A percentile compares a stretch with the other conserved stretches of the same genome.
phyloP scores from a whole-genome alignment of 352 stramenopile genomes.

The Globisporangium irregulare region DNA sequence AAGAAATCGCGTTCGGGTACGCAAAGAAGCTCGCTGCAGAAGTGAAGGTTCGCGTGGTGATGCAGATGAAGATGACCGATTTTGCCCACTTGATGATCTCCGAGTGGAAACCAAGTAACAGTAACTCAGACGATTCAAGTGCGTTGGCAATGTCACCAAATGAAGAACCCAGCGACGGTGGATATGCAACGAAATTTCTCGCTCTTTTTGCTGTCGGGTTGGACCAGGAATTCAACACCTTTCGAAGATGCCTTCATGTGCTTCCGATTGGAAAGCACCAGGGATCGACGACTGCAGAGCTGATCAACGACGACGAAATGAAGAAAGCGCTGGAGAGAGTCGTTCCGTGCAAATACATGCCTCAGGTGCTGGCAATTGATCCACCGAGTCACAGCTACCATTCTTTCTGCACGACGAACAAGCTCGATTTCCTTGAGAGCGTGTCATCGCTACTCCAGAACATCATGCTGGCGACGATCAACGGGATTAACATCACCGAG shows the following conservation, averaged over 20 bases:
- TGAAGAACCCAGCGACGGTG: not conserved
- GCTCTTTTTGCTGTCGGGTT: slow-evolving; percentile 58
- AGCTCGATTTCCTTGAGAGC: slow-evolving; percentile 54
- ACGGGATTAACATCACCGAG: slow-evolving; percentile 32
- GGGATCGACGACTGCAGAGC: slow-evolving; percentile 19
- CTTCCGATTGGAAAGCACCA: slow-evolving; percentile 23
- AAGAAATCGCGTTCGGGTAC: slow-evolving; percentile 43
- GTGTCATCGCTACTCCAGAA: slow-evolving; percentile 55
- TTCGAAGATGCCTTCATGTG: slow-evolving; percentile 60
- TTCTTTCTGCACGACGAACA: slow-evolving; percentile 35
- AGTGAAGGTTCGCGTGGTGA: slow-evolving; percentile 37
- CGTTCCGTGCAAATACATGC: slow-evolving; percentile 41
- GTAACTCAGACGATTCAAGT: not conserved
- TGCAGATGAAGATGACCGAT: slow-evolving; percentile 60
- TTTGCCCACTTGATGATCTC: slow-evolving; percentile 57
- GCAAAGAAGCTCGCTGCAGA: slow-evolving; percentile 56
- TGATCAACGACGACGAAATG: slow-evolving; percentile 32
- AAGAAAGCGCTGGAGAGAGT: slow-evolving; percentile 39
- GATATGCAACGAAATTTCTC: slow-evolving; percentile 21
- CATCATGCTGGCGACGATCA: slow-evolving; percentile 67
- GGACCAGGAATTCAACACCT: slow-evolving; percentile 64
- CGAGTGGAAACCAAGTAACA: slow-evolving; percentile 34
- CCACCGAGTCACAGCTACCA: slow-evolving; percentile 35
- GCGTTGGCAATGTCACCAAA: slow-evolving; percentile 7
- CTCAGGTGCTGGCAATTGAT: slow-evolving; percentile 47